These are phyloP conservation scores for Penicillium crustosum DNA, from an alignment of 2,329 filamentous ascomycete species.

Conservation along the genomic window DNA sequence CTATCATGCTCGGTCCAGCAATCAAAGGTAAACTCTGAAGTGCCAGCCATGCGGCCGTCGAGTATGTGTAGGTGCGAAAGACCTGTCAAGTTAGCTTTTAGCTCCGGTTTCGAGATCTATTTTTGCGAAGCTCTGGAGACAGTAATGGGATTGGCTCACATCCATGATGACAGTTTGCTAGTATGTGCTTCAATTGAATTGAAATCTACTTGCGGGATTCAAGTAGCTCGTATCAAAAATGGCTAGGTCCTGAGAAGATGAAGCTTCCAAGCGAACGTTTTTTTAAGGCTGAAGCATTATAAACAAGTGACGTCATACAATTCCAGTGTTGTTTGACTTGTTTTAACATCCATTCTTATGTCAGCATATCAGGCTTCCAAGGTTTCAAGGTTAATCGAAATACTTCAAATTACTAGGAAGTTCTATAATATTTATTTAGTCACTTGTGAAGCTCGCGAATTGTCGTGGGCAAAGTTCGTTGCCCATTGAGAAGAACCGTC, in stretches of 20 bases:
- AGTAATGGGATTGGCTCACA: constrained; percentile 4
- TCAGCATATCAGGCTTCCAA: no score
- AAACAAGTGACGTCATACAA: constrained; percentile 9
- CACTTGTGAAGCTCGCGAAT: no score
- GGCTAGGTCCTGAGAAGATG: neutral
- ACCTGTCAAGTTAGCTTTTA: constrained; percentile 32
- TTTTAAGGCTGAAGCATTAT: constrained; percentile 6
- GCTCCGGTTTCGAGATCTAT: constrained; percentile 12
- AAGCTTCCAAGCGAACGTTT: neutral
- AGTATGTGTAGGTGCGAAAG: constrained; percentile 48
- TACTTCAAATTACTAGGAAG: no score
- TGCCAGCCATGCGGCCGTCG: constrained; percentile 46
- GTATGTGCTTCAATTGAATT: neutral
- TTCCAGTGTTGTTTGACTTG: constrained; percentile 6
- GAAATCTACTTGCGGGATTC: neutral
- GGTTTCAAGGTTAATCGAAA: no score
- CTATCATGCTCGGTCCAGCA: constrained; percentile 60
- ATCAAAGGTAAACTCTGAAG: constrained; percentile 56
- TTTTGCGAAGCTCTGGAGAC: neutral
- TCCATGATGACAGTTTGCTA: constrained; percentile 7
- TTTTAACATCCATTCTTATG: neutral
- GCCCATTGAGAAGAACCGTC: no score
- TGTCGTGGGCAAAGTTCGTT: no score
- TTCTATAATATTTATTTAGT: no score
- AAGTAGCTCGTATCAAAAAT: neutral